Conservation (phyloP, 768 basidiomycete genomes). For the Suillus americanus region DNA sequence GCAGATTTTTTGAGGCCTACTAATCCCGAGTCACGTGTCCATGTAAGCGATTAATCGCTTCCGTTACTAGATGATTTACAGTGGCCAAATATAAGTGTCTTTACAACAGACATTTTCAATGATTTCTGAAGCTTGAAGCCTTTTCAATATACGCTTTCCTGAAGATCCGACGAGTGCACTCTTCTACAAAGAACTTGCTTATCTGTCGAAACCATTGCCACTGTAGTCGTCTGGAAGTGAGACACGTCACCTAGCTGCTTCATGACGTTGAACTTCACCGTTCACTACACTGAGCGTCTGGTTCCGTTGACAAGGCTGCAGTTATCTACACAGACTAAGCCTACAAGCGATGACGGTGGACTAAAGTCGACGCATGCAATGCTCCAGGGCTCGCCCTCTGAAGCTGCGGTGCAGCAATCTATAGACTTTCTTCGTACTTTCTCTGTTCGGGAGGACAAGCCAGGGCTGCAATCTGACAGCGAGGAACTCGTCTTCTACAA, state of each 20-base stretch:
- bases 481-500: constrained; percentile 16
- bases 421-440: constrained; percentile 16
- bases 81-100: background rate
- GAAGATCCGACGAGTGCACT: background rate
- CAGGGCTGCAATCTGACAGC: background rate
- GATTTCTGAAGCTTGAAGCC: background rate
- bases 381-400: constrained; percentile 22
- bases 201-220: background rate
- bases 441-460: background rate
- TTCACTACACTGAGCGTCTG: constrained; percentile 28
- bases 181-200: background rate
- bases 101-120: background rate
- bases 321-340: constrained; percentile 7
- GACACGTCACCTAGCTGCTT: background rate
- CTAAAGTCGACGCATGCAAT: constrained; percentile 17
- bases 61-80: too few species aligned
- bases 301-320: constrained; percentile 17
- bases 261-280: constrained; percentile 22
- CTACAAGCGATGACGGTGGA: constrained; percentile 11
- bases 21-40: too few species aligned
- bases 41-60: too few species aligned
- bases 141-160: background rate
- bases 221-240: background rate
- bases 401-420: constrained; percentile 17
- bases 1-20: too few species aligned